A percentile compares a stretch with the other conserved stretches of the same genome.
Conservation (phyloP, 192 early-diverging fungal genomes). For the Diversispora eburnea region DNA sequence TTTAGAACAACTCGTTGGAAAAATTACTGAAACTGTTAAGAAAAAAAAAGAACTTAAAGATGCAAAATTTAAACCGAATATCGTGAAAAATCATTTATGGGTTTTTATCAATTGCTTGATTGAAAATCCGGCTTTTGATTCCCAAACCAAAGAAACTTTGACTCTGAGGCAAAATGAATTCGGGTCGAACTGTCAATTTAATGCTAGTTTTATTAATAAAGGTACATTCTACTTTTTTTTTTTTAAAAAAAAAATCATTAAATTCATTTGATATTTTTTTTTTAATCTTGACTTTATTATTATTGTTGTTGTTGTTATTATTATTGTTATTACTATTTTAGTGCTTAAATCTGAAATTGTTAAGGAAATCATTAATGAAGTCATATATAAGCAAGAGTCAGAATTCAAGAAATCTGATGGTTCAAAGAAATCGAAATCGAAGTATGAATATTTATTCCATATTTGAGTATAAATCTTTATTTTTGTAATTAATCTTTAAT, state of each 20-base stretch:
- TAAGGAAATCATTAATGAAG: constrained; percentile 71
- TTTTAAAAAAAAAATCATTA: constrained; percentile 63
- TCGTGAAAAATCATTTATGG: constrained; percentile 88
- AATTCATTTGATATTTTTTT: constrained; percentile 70
- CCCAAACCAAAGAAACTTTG: constrained; percentile 96
- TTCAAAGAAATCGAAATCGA: constrained; percentile 29
- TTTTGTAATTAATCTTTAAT: too few species aligned
- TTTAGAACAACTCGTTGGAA: constrained; percentile 71
- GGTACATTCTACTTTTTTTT: too few species aligned
- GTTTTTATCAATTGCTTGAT: constrained; percentile 93
- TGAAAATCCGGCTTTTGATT: constrained; percentile 93
- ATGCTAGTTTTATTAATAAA: too few species aligned
- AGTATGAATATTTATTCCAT: too few species aligned
- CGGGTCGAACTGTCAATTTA: too few species aligned
- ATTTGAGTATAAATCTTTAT: too few species aligned
- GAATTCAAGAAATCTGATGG: constrained; percentile 90
- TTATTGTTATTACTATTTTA: constrained; percentile 44
- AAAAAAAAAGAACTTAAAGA: constrained; percentile 64
- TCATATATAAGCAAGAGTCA: constrained; percentile 66
- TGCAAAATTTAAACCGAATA: constrained; percentile 68
- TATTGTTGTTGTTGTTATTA: too few species aligned
- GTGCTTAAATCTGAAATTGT: constrained; percentile 74
- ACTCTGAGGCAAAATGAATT: constrained; percentile 39
- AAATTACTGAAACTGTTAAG: constrained; percentile 63
- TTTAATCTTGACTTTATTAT: constrained; percentile 58